These are phyloP conservation scores for Vaccinium vitisidaea DNA, from an alignment of 148 eudicot genomes.

Conservation along the genomic window DNA sequence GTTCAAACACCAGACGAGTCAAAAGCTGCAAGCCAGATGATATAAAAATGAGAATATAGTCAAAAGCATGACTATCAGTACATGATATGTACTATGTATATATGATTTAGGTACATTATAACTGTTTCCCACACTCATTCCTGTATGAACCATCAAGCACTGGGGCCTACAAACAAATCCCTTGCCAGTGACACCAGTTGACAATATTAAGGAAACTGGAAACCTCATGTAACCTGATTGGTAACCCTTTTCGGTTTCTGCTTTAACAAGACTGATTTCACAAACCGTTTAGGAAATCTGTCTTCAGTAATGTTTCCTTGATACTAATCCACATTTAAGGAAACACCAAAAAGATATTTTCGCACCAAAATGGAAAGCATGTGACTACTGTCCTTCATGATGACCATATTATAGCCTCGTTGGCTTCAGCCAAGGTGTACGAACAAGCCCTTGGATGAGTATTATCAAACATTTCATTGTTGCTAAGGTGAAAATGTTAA, in stretches of 20 bases:
- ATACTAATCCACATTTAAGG: not conserved
- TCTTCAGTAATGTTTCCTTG: not conserved
- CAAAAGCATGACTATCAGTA: not conserved
- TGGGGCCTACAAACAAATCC: not conserved
- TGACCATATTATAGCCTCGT: not conserved
- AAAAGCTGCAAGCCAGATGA: slow-evolving; percentile 61
- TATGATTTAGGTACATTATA: not conserved
- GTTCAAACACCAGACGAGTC: slow-evolving; percentile 90
- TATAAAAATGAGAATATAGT: not conserved
- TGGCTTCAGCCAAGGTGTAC: not conserved
- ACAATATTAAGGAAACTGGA: not conserved
- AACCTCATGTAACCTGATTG: not conserved
- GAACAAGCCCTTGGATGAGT: not conserved
- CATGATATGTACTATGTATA: not conserved
- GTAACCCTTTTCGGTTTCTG: not conserved
- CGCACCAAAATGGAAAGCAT: not conserved
- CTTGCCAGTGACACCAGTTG: not conserved
- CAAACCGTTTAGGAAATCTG: not conserved
- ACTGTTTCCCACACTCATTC: slow-evolving; percentile 3
- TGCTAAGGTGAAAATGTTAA: not conserved
- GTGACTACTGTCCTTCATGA: not conserved
- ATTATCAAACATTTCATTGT: not conserved
- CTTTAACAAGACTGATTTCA: not conserved
- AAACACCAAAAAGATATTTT: not conserved
- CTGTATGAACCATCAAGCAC: not conserved